These are phyloP conservation scores for Phytopythium boreale DNA, from an alignment of 352 stramenopile species.

Conservation along the genomic window DNA sequence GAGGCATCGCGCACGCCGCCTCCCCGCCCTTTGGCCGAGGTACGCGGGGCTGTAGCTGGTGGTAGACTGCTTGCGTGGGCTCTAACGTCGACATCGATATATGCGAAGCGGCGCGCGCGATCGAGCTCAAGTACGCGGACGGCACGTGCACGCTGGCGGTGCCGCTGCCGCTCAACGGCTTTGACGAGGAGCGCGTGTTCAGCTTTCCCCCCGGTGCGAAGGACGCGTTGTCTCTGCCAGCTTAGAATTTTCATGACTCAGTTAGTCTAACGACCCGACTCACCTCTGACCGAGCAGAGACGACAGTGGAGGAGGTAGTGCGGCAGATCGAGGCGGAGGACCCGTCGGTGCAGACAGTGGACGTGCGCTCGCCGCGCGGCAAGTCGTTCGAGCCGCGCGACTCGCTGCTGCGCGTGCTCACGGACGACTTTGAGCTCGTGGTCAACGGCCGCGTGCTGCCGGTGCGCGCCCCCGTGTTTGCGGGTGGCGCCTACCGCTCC, in stretches of 20 bases:
- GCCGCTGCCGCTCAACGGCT: conserved; percentile 70
- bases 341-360: conserved; percentile 63
- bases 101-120: conserved; percentile 28
- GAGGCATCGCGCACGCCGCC: not conserved
- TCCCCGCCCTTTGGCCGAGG: not conserved
- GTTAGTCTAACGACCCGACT: not conserved
- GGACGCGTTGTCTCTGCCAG: too few species aligned
- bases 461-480: conserved; percentile 69
- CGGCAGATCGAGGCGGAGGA: conserved; percentile 78
- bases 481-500: conserved; percentile 69
- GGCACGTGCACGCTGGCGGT: conserved; percentile 71
- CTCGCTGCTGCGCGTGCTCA: conserved; percentile 64
- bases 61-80: not conserved
- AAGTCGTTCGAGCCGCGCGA: conserved; percentile 57
- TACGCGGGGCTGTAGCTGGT: not conserved
- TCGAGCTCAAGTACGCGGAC: conserved; percentile 83
- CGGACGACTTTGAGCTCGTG: conserved; percentile 79
- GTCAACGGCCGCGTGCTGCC: conserved; percentile 78
- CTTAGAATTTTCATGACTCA: too few species aligned
- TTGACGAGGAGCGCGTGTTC: conserved; percentile 79
- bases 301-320: conserved; percentile 69
- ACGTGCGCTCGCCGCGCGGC: conserved; percentile 57
- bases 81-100: not conserved
- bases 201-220: conserved; percentile 55
- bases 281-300: conserved; percentile 34